Evolutionary conservation across 139 green algal species (phyloP).

Genomic region (Edaphochlamys debaryana): DNA sequence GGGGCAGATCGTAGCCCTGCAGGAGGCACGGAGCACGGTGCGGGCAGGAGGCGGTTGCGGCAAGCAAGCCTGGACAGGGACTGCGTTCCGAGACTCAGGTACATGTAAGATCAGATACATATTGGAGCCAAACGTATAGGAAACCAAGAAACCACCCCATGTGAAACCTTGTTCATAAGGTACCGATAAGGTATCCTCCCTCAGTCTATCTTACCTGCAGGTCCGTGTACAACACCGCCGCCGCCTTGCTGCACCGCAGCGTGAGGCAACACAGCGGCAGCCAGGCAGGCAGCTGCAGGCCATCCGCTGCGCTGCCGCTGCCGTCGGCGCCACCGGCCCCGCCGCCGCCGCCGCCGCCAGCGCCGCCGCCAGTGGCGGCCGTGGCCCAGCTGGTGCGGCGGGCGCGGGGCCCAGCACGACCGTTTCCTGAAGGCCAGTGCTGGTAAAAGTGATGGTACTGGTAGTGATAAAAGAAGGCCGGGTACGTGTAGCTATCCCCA

Average conservation of each 20-base stretch:
- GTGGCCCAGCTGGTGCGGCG: background rate
- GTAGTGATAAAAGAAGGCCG: background rate
- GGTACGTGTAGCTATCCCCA: too few species aligned
- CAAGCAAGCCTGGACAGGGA: too few species aligned
- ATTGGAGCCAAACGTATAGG: too few species aligned
- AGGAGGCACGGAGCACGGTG: too few species aligned
- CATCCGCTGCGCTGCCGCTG: background rate
- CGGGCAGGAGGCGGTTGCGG: too few species aligned
- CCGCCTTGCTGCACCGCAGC: conserved; percentile 15
- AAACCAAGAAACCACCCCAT: too few species aligned
- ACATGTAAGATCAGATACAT: too few species aligned
- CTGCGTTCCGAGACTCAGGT: too few species aligned
- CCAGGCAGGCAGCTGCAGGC: conserved; percentile 16
- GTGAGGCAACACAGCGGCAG: conserved; percentile 29
- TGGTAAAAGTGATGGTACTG: background rate
- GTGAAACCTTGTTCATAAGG: too few species aligned
- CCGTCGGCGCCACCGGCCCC: background rate
- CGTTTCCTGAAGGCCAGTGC: background rate
- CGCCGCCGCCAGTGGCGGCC: background rate
- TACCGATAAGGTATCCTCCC: too few species aligned
- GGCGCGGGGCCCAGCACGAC: background rate
- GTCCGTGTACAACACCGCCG: conserved; percentile 37
- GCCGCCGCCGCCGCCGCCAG: background rate
- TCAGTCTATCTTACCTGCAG: too few species aligned
- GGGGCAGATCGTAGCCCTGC: conserved; percentile 27